Percentiles rank a stretch among this genome's conserved stretches.
Conservation (phyloP, 1,284 basidiomycete species). For the Rhodotorula sp. region DNA sequence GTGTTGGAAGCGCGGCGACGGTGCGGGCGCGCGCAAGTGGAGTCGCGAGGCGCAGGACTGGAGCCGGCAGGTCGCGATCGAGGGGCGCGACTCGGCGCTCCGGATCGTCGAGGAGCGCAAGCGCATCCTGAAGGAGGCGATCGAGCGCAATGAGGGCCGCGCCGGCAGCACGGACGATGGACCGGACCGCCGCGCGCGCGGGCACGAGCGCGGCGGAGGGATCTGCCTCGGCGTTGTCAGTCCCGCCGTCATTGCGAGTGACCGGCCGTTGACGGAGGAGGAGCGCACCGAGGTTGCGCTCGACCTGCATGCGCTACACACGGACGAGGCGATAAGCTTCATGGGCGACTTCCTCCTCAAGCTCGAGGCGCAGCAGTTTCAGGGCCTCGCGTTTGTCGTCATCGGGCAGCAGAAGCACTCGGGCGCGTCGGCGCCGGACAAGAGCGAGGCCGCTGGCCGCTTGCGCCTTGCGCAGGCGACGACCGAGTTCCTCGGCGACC, state of each 20-base stretch:
- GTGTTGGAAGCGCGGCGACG: slow-evolving; percentile 90
- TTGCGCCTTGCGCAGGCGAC: slow-evolving; percentile 40
- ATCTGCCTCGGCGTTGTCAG: slow-evolving; percentile 77
- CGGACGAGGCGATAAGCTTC: slow-evolving; percentile 87
- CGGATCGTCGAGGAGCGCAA: slow-evolving; percentile 79
- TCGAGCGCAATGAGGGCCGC: slow-evolving; percentile 50
- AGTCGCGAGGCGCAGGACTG: slow-evolving; percentile 89
- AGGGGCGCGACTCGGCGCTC: slow-evolving; percentile 72
- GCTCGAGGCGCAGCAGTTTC: slow-evolving; percentile 44
- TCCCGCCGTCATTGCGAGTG: slow-evolving; percentile 35
- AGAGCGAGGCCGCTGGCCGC: slow-evolving; percentile 36
- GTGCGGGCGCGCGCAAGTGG: slow-evolving; percentile 90
- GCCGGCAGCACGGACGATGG: slow-evolving; percentile 41
- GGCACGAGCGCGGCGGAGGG: slow-evolving; percentile 76
- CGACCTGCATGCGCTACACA: slow-evolving; percentile 62
- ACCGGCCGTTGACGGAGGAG: slow-evolving; percentile 62
- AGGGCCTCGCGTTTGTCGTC: slow-evolving; percentile 71
- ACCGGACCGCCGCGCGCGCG: slow-evolving; percentile 71
- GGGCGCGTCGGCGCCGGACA: slow-evolving; percentile 58
- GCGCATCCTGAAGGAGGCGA: slow-evolving; percentile 70
- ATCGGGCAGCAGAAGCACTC: slow-evolving; percentile 97
- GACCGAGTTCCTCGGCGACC: slow-evolving; percentile 38
- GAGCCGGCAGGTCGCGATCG: slow-evolving; percentile 81
- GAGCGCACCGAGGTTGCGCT: slow-evolving; percentile 78
- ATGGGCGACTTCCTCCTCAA: slow-evolving; percentile 85